Conservation (phyloP, 345 rosid genomes). For the Turritis glabra region DNA sequence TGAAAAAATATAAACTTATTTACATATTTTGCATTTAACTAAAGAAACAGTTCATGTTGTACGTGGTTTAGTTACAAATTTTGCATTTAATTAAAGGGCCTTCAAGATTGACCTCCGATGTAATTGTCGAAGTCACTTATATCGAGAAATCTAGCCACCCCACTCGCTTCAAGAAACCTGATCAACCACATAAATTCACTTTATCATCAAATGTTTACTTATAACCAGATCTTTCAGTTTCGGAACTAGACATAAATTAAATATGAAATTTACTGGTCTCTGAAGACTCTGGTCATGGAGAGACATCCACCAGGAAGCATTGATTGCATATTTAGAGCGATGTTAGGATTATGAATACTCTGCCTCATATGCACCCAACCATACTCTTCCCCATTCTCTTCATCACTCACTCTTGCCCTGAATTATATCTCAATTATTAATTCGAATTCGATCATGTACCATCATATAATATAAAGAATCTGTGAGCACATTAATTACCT, state of each 20-base stretch:
- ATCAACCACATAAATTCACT: constrained; percentile 20
- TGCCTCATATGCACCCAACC: constrained; percentile 92
- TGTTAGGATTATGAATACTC: constrained; percentile 91
- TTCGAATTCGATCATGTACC: background rate
- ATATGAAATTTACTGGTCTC: constrained; percentile 48
- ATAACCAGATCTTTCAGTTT: background rate
- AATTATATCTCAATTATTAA: constrained; percentile 2
- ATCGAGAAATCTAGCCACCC: constrained; percentile 61
- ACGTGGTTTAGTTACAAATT: background rate
- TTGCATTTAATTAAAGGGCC: background rate
- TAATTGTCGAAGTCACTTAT: constrained; percentile 57
- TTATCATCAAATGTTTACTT: background rate
- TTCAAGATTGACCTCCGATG: constrained; percentile 36
- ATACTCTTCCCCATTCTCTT: constrained; percentile 52
- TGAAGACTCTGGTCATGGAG: constrained; percentile 50
- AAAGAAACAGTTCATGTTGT: background rate
- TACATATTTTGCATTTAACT: background rate
- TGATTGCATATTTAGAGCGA: constrained; percentile 85
- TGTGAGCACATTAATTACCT: constrained; percentile 45
- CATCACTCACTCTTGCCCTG: constrained; percentile 70
- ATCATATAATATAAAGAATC: background rate
- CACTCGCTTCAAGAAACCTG: constrained; percentile 73
- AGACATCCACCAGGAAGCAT: constrained; percentile 64
- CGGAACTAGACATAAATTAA: background rate
- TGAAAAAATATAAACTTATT: too few species aligned